A percentile compares a stretch with the other conserved stretches of the same genome.
These are phyloP conservation scores for Talaromyces wortmannii DNA, from an alignment of 495 filamentous ascomycete species.

Conservation along the genomic window DNA sequence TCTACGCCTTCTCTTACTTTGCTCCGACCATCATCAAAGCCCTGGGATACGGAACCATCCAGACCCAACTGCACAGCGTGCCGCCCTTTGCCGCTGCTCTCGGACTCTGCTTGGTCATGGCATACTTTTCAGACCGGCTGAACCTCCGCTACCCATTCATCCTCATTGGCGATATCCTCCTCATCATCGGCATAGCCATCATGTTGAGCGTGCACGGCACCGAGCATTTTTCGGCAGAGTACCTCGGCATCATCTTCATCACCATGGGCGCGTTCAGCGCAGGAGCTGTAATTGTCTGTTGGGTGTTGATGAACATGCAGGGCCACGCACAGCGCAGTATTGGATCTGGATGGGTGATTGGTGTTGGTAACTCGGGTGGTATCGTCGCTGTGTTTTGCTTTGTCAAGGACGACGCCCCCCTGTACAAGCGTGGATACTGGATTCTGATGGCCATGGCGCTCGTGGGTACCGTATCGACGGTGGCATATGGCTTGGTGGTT, in stretches of 20 bases:
- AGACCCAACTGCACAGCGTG: slow-evolving; percentile 71
- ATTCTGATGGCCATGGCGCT: slow-evolving; percentile 9
- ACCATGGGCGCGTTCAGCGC: slow-evolving; percentile 43
- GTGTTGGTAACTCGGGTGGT: slow-evolving; percentile 29
- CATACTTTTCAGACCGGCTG: slow-evolving; percentile 52
- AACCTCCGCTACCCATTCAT: slow-evolving; percentile 57
- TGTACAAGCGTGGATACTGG: slow-evolving; percentile 26
- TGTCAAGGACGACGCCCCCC: slow-evolving; percentile 21
- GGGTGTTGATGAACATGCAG: slow-evolving; percentile 22
- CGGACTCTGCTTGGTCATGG: slow-evolving; percentile 54
- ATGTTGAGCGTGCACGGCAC: slow-evolving; percentile 39
- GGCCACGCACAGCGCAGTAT: slow-evolving; percentile 23
- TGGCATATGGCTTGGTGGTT: slow-evolving; percentile 5
- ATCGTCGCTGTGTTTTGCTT: slow-evolving; percentile 32
- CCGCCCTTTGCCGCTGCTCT: slow-evolving; percentile 69
- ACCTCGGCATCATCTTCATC: slow-evolving; percentile 65
- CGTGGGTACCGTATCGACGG: slow-evolving; percentile 9
- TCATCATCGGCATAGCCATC: slow-evolving; percentile 59
- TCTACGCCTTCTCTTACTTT: slow-evolving; percentile 72
- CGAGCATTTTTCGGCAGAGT: slow-evolving; percentile 46
- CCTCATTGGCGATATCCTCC: slow-evolving; percentile 48
- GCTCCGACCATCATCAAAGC: slow-evolving; percentile 71
- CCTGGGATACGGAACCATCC: slow-evolving; percentile 55
- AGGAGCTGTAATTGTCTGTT: slow-evolving; percentile 21
- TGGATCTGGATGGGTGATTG: slow-evolving; percentile 19